Evolutionary conservation across 2,329 filamentous ascomycete genomes (phyloP).

Genomic region (Coleophoma eucalyptorum): DNA sequence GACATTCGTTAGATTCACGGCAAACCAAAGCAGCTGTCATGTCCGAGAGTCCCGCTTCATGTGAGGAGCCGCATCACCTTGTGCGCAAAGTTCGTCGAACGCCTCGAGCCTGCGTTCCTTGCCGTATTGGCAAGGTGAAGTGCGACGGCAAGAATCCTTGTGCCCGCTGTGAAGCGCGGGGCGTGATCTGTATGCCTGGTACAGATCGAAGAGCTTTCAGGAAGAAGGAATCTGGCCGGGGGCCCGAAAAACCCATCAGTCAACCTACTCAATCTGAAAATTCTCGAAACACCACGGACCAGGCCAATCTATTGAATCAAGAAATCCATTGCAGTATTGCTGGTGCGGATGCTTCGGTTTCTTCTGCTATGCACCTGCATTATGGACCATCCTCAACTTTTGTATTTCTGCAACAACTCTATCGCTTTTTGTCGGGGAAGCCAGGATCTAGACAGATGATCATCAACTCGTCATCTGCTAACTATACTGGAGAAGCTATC

Average conservation of each 20-base stretch:
- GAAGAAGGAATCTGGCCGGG: no score
- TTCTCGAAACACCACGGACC: no score
- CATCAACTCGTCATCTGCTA: neutral
- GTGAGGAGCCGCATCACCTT: neutral
- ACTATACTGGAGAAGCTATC: neutral
- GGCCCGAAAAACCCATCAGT: no score
- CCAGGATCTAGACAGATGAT: neutral
- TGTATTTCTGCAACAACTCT: conserved; percentile 5
- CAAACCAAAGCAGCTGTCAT: neutral
- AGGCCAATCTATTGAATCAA: no score
- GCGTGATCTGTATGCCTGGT: conserved; percentile 3
- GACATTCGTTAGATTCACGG: neutral
- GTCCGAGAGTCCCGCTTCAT: neutral
- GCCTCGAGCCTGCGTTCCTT: conserved; percentile 2
- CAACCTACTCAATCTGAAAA: no score
- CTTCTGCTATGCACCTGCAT: conserved; percentile 3
- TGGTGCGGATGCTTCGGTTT: neutral
- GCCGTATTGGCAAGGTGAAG: conserved; percentile 4
- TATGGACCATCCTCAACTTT: conserved; percentile 7
- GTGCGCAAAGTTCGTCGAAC: neutral
- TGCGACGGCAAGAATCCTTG: conserved; percentile 4
- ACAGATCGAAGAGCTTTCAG: neutral
- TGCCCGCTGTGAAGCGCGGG: conserved; percentile 2
- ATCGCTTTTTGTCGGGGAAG: conserved; percentile 3
- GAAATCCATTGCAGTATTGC: neutral